phyloP scores from a whole-genome alignment of 176 grass and related monocot genomes.

The Canna indica region DNA sequence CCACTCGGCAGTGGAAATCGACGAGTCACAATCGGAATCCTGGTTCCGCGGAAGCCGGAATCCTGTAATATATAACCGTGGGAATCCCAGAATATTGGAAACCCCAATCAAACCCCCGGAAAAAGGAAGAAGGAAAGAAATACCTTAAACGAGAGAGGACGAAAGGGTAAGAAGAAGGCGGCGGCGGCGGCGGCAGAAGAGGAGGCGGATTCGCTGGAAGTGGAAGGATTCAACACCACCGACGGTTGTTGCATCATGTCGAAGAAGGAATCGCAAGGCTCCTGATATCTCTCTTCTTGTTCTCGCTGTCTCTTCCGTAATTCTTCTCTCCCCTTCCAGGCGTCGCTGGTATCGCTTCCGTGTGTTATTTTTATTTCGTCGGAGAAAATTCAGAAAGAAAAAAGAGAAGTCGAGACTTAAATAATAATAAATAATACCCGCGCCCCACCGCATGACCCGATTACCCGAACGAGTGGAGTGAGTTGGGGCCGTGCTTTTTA shows the following conservation, averaged over 20 bases:
- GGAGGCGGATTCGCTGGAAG: neutral
- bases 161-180: neutral
- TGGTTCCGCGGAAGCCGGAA: constrained; percentile 15
- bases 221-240: neutral
- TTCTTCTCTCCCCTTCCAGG: neutral
- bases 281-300: neutral
- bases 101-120: neutral
- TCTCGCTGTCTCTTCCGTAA: neutral
- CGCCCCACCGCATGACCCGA: no score
- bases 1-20: constrained; percentile 4
- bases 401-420: no score
- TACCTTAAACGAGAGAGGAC: neutral
- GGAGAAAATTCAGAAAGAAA: no score
- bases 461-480: no score
- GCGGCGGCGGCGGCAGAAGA: constrained; percentile 1
- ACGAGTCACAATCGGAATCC: constrained; percentile 2
- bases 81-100: neutral
- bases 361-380: neutral
- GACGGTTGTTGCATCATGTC: neutral
- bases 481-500: no score
- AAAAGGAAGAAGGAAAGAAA: neutral
- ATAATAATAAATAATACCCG: no score
- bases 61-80: constrained; percentile 18
- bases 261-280: neutral
- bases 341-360: neutral